A percentile compares a stretch with the other conserved stretches of the same genome.
Conservation (phyloP, 2,329 filamentous ascomycete species). For the Talaromyces pinophilus region DNA sequence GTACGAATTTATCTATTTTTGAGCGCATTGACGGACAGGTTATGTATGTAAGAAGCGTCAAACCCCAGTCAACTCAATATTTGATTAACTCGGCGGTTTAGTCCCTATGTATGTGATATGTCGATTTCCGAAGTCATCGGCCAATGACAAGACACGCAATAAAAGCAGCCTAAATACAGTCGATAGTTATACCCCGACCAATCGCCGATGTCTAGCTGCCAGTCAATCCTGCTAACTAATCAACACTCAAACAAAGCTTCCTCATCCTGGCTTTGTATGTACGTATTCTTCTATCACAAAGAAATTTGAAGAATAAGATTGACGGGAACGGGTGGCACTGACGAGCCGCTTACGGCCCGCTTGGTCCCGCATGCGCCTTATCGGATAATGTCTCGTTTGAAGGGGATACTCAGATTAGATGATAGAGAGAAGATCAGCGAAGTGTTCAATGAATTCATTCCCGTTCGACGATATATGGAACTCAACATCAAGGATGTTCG, state of each 20-base stretch:
- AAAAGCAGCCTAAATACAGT: background rate
- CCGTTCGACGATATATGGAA: background rate
- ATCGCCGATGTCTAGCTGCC: background rate
- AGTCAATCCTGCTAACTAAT: background rate
- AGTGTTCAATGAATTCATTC: background rate
- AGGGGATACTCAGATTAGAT: background rate
- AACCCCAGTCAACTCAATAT: background rate
- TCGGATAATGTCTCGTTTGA: background rate
- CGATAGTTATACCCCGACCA: background rate
- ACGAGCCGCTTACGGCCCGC: background rate
- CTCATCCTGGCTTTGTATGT: background rate
- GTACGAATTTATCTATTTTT: background rate
- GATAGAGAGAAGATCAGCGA: background rate
- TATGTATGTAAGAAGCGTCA: background rate
- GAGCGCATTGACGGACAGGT: background rate
- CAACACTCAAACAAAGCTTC: background rate
- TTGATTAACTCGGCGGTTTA: background rate
- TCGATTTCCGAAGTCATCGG: background rate
- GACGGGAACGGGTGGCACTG: background rate
- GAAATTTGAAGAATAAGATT: background rate
- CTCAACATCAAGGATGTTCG: background rate
- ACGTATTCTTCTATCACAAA: background rate
- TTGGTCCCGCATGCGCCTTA: constrained; percentile 5
- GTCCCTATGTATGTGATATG: background rate
- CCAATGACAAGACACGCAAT: background rate